Evolutionary conservation across 75 land plant genomes (phyloP).

Genomic region (Isoetes taiwanensis): DNA sequence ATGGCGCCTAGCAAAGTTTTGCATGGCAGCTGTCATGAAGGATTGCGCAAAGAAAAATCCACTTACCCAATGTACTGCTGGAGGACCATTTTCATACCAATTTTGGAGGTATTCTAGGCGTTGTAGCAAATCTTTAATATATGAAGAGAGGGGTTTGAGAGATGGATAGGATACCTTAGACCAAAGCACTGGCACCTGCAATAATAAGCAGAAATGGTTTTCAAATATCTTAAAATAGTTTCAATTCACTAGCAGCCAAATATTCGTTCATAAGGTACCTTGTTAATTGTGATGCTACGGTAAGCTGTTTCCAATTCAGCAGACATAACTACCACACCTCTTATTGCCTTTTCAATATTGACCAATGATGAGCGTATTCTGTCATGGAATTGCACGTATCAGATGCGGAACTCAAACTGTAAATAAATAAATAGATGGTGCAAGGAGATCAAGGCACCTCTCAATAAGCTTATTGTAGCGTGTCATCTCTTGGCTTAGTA

Average conservation of each 20-base stretch:
- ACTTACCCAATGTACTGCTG: slow-evolving; percentile 25
- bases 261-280: slow-evolving; percentile 11
- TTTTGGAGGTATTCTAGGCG: slow-evolving; percentile 17
- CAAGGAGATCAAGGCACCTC: slow-evolving; percentile 7
- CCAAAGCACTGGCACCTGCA: slow-evolving; percentile 30
- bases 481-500: slow-evolving; percentile 37
- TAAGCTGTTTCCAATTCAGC: slow-evolving; percentile 26
- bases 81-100: slow-evolving; percentile 24
- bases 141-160: slow-evolving; percentile 24
- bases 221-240: background rate
- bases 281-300: slow-evolving; percentile 24
- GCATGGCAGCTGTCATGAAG: slow-evolving; percentile 32
- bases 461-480: slow-evolving; percentile 33
- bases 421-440: background rate
- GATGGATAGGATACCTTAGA: slow-evolving; percentile 33
- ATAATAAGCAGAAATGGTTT: background rate
- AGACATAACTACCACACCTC: slow-evolving; percentile 34
- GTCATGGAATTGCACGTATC: too few relatives aligned
- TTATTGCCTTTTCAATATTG: slow-evolving; percentile 29
- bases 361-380: slow-evolving; percentile 25
- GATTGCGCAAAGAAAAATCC: slow-evolving; percentile 40
- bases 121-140: slow-evolving; percentile 24
- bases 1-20: slow-evolving; percentile 23
- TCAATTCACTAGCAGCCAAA: too few relatives aligned
- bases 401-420: background rate